Evolutionary conservation across 2,329 filamentous ascomycete species (phyloP).

Genomic region (Fusarium sp.): DNA sequence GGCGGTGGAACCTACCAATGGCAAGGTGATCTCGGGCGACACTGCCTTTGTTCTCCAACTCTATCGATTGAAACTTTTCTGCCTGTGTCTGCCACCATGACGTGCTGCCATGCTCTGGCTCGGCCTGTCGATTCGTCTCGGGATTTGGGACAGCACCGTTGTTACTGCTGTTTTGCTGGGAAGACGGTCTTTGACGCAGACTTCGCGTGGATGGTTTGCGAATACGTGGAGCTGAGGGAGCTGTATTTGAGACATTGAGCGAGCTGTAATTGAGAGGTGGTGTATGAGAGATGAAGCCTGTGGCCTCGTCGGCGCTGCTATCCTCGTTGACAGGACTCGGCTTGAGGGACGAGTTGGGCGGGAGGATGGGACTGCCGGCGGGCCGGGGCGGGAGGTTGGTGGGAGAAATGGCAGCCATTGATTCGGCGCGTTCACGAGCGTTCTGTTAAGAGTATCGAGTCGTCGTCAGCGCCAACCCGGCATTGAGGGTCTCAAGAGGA

Average conservation of each 20-base stretch:
- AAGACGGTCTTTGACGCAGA: slow-evolving; percentile 14
- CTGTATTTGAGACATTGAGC: slow-evolving; percentile 44
- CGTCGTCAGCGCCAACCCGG: slow-evolving; percentile 16
- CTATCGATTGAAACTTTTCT: slow-evolving; percentile 68
- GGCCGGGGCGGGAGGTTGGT: slow-evolving; percentile 12
- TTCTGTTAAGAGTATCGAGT: slow-evolving; percentile 44
- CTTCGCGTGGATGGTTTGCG: slow-evolving; percentile 26
- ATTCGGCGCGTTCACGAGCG: slow-evolving; percentile 56
- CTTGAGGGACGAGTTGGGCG: slow-evolving; percentile 28
- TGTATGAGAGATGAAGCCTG: slow-evolving; percentile 52
- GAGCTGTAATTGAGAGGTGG: slow-evolving; percentile 55
- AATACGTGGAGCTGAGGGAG: slow-evolving; percentile 21
- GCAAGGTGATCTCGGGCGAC: slow-evolving; percentile 86
- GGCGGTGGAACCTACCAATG: slow-evolving; percentile 64
- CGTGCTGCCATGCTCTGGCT: slow-evolving; percentile 36
- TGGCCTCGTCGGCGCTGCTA: slow-evolving; percentile 54
- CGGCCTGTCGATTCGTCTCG: slow-evolving; percentile 30
- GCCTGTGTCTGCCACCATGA: slow-evolving; percentile 64
- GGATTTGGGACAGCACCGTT: slow-evolving; percentile 1
- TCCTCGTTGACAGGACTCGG: slow-evolving; percentile 38
- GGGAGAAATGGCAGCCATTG: slow-evolving; percentile 49
- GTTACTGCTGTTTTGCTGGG: slow-evolving; percentile 15
- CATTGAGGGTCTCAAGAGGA: neutral
- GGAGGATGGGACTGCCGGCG: slow-evolving; percentile 33
- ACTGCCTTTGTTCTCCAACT: slow-evolving; percentile 87